Conservation (phyloP, 805 yeast species). For the Kluyveromyces nonfermentans region DNA sequence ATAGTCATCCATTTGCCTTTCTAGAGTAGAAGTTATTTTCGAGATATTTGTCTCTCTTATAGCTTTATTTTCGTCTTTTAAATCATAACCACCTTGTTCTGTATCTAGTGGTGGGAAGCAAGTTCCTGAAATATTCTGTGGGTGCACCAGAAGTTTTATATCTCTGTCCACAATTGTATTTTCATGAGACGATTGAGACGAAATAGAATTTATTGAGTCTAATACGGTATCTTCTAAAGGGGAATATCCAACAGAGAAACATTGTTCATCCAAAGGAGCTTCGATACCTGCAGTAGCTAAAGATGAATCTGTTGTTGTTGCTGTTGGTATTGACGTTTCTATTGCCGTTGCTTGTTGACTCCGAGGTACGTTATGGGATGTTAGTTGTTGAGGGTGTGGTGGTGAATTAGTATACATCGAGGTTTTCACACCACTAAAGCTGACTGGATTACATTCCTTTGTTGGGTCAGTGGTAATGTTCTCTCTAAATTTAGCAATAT, state of each 20-base stretch:
- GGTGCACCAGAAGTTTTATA: neutral
- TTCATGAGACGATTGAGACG: slow-evolving; percentile 19
- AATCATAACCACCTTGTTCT: slow-evolving; percentile 12
- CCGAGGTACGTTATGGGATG: no score
- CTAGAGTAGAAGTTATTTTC: slow-evolving; percentile 6
- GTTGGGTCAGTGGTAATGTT: neutral
- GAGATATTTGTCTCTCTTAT: neutral
- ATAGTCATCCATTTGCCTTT: slow-evolving; percentile 11
- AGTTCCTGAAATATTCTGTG: slow-evolving; percentile 1
- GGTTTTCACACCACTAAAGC: neutral
- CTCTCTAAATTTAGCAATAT: neutral
- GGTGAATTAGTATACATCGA: neutral
- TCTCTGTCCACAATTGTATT: slow-evolving; percentile 1
- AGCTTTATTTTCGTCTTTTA: slow-evolving; percentile 4
- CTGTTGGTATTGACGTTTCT: slow-evolving; percentile 2
- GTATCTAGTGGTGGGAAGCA: slow-evolving; percentile 15
- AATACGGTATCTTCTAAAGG: slow-evolving; percentile 15
- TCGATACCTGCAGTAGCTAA: slow-evolving; percentile 7
- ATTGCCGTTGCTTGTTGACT: neutral
- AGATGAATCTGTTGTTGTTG: no score
- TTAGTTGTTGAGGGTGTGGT: no score
- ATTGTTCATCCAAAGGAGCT: slow-evolving; percentile 11
- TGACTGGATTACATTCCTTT: neutral
- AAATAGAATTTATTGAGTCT: slow-evolving; percentile 16
- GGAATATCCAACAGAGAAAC: slow-evolving; percentile 12